Percentiles rank a stretch among this genome's conserved stretches.
Conservation (phyloP, 2,329 filamentous ascomycete genomes). For the Sporothrix mexicana region DNA sequence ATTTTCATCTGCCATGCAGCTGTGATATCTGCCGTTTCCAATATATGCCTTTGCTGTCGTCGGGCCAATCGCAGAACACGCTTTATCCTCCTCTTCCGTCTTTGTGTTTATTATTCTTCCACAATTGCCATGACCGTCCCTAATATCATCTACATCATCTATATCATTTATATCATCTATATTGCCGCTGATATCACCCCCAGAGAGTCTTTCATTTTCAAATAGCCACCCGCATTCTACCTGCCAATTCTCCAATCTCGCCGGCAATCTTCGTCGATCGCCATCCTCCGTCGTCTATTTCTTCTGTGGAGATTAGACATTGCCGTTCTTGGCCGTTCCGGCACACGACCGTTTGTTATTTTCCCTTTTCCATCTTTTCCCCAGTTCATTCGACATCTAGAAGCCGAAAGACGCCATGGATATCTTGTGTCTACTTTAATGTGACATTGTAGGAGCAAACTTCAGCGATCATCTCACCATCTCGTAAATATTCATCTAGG, state of each 20-base stretch:
- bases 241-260: background rate
- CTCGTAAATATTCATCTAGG: no score
- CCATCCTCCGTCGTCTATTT: background rate
- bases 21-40: background rate
- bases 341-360: background rate
- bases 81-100: slow-evolving; percentile 17
- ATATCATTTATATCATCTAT: slow-evolving; percentile 11
- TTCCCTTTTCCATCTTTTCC: background rate
- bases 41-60: background rate
- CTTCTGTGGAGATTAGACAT: no score
- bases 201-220: background rate
- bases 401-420: slow-evolving; percentile 17
- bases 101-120: background rate
- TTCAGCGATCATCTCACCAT: background rate
- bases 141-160: background rate
- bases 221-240: background rate
- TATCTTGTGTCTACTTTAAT: no score
- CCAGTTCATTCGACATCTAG: slow-evolving; percentile 11
- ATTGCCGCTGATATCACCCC: background rate
- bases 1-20: background rate
- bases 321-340: background rate
- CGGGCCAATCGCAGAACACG: slow-evolving; percentile 20
- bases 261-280: slow-evolving; percentile 7
- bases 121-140: background rate
- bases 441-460: background rate